Base-by-base conservation (phyloP, 192 early-diverging fungal genomes). In the Coemansia sp. region DNA sequence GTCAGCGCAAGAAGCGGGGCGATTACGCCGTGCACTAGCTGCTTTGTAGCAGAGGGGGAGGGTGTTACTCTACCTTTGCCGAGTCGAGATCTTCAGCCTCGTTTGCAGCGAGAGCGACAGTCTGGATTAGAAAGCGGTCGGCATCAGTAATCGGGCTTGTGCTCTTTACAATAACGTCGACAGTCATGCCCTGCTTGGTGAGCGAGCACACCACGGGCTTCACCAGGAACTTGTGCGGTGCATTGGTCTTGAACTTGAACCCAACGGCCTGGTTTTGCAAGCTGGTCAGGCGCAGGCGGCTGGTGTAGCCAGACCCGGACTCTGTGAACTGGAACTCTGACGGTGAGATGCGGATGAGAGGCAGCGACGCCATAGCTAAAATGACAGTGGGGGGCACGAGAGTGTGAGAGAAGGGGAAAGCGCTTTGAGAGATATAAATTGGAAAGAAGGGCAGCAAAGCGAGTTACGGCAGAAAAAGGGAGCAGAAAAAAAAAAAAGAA, bases 211-310 rank as follows among this genome's bases (percentile, higher is more conserved):
- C 56, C 27, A 85, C 84, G 8, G 82, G 82, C 41, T 83, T 83
- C 24, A 85, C 84, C 19, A 79, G 73, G 35, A 83, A 85, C 68
- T 83, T 75, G 38, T 81, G 74, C 37, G 84, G 84, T 2, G 84
- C 76, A 33, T 85, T 85, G 59, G 84, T 85, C 60, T 85, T 85
- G 64, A 85, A 70, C 55, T 85, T 85, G 64, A 80, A 85, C 37
- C 74, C 84, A 12, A 85, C 82, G 1, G 76, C 63, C 40, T 70
- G 68, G 29, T 66, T 19, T 46, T 69, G 74, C 54, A 81, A 54
- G 14, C 61, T 80, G 32, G 81, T 85, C 36, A 74, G 44, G 12
- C 83, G 74, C 46, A 82, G 58, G 0, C 73, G 69, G 57, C 80
- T 76, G 35, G 70, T 70, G 61, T 82, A 82, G 19, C 80, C 80